Conservation (phyloP, 2,329 filamentous ascomycete species). For the Allantophomopsis cytisporea region DNA sequence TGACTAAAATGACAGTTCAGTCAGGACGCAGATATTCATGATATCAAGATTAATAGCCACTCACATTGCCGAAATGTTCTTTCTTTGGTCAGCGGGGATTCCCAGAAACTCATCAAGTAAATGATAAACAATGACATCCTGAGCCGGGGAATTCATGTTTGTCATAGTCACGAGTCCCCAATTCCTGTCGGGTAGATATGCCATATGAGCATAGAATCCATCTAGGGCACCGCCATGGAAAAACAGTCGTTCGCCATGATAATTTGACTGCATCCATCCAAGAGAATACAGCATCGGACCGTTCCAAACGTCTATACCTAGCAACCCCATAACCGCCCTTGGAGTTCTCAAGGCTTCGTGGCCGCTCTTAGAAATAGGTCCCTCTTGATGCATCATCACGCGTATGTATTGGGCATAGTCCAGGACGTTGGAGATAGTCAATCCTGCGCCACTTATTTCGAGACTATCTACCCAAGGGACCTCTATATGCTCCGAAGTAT, state of each 20-base stretch:
- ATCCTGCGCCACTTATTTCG: slow-evolving; percentile 26
- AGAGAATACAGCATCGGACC: slow-evolving; percentile 24
- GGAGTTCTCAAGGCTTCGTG: slow-evolving; percentile 20
- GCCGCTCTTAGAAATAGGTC: slow-evolving; percentile 19
- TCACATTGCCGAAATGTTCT: no score
- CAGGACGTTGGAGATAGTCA: slow-evolving; percentile 29
- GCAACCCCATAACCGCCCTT: slow-evolving; percentile 14
- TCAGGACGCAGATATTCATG: no score
- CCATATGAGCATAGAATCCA: slow-evolving; percentile 21
- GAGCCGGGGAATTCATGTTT: no score
- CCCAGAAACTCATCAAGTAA: no score
- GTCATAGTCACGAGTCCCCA: slow-evolving; percentile 24
- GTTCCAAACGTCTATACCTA: slow-evolving; percentile 13
- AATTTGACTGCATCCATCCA: slow-evolving; percentile 24
- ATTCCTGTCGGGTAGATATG: slow-evolving; percentile 25
- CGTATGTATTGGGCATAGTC: slow-evolving; percentile 39
- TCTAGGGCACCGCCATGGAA: slow-evolving; percentile 28
- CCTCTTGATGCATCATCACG: slow-evolving; percentile 26
- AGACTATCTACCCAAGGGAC: slow-evolving; percentile 15
- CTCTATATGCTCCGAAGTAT: slow-evolving; percentile 10
- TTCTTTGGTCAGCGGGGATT: no score
- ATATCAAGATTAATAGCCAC: no score
- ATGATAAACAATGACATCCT: no score
- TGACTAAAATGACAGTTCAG: no score
- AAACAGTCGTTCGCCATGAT: slow-evolving; percentile 27